Evolutionary conservation across 2,329 filamentous ascomycete genomes (phyloP).

Genomic region (Fusarium clavum): DNA sequence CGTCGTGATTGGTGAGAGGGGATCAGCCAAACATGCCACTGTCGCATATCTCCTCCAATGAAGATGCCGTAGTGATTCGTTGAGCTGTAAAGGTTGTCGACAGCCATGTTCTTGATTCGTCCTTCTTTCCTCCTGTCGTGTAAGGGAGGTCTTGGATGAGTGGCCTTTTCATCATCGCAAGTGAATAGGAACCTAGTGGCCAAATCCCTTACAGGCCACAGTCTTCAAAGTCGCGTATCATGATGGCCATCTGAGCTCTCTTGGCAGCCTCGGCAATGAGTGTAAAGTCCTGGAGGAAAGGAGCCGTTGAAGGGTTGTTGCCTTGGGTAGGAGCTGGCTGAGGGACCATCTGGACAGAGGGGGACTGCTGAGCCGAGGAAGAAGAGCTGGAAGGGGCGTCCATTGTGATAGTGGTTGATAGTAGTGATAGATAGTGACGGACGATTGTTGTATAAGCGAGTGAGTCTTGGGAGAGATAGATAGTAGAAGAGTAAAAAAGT

Average conservation of each 20-base stretch:
- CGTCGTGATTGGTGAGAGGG: conserved; percentile 20
- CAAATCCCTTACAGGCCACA: conserved; percentile 63
- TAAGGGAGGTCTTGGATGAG: background rate
- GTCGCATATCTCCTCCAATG: conserved; percentile 10
- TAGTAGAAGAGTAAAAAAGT: background rate
- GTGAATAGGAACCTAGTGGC: background rate
- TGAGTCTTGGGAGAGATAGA: background rate
- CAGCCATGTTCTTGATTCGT: background rate
- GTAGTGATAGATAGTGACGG: conserved; percentile 20
- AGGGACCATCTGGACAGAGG: conserved; percentile 45
- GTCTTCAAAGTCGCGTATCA: conserved; percentile 87
- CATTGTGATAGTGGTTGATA: conserved; percentile 37
- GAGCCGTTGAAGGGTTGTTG: conserved; percentile 60
- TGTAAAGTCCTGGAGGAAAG: conserved; percentile 82
- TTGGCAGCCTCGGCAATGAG: conserved; percentile 94
- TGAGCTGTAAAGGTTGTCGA: background rate
- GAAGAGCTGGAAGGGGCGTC: conserved; percentile 51
- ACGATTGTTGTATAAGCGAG: conserved; percentile 8
- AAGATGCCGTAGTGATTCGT: conserved; percentile 11
- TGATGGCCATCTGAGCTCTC: conserved; percentile 87
- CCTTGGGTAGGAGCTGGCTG: conserved; percentile 45
- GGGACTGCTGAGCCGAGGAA: conserved; percentile 49
- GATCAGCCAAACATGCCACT: conserved; percentile 27
- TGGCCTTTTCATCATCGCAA: background rate
- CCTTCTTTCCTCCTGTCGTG: background rate